Evolutionary conservation across 148 eudicot species (phyloP).

Genomic region (Simmondsia chinensis): DNA sequence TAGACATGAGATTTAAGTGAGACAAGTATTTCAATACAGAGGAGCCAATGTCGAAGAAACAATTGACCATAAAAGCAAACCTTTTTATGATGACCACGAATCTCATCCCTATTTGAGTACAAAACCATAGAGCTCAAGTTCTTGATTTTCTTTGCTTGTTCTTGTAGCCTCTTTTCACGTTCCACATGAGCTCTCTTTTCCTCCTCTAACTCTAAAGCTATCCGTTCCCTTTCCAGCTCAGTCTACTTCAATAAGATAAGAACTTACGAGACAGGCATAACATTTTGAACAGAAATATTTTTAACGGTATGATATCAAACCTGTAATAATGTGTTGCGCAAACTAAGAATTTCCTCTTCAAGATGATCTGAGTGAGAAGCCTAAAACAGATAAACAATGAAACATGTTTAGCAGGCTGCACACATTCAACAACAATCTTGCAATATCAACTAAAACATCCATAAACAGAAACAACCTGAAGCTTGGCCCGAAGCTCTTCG

Average conservation of each 20-base stretch:
- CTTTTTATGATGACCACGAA: constrained; percentile 44
- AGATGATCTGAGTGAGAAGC: constrained; percentile 83
- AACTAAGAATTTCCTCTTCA: constrained; percentile 76
- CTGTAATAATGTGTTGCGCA: constrained; percentile 90
- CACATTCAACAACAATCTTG: background rate
- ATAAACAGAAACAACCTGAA: constrained; percentile 45
- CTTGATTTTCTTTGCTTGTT: constrained; percentile 83
- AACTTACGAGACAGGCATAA: constrained; percentile 3
- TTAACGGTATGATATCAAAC: constrained; percentile 20
- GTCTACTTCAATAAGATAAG: constrained; percentile 28
- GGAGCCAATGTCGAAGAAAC: background rate
- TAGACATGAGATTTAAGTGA: too few species aligned
- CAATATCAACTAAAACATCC: background rate
- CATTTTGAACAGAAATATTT: background rate
- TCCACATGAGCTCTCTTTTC: constrained; percentile 92
- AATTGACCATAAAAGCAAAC: constrained; percentile 20
- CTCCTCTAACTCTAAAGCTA: constrained; percentile 95
- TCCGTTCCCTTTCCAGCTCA: constrained; percentile 91
- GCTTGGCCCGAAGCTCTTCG: constrained; percentile 85
- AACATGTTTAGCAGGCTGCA: background rate
- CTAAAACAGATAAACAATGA: constrained; percentile 22
- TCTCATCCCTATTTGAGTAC: constrained; percentile 71
- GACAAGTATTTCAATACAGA: background rate
- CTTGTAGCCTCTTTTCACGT: constrained; percentile 67
- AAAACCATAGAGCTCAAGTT: constrained; percentile 93